Evolutionary conservation across 2,329 filamentous ascomycete genomes (phyloP).

Genomic region (Neonectria sp.): DNA sequence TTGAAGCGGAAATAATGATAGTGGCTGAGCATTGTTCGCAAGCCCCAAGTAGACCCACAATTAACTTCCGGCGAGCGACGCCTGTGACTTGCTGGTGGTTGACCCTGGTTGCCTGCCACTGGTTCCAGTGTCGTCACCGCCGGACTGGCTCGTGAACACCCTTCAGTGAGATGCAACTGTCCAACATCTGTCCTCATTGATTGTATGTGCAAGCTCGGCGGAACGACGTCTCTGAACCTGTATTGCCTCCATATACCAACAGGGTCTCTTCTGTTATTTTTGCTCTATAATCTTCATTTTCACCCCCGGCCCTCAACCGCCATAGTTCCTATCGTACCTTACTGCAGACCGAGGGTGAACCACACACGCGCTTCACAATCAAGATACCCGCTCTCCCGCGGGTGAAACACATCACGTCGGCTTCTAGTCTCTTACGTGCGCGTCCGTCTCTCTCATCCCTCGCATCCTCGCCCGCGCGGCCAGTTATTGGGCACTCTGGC

Average conservation of each 20-base stretch:
- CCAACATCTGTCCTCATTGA: neutral
- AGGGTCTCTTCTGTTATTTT: too few relatives aligned
- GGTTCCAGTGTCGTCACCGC: constrained; percentile 13
- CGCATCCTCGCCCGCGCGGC: neutral
- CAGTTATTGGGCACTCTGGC: constrained; percentile 1
- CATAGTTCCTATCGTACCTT: neutral
- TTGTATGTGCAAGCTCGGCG: neutral
- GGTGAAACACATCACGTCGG: constrained; percentile 31
- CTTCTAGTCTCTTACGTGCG: constrained; percentile 12
- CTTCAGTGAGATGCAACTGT: neutral
- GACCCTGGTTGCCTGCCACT: neutral
- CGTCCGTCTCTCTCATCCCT: neutral
- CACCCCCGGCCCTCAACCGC: neutral
- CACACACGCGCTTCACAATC: neutral
- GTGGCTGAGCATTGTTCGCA: constrained; percentile 4
- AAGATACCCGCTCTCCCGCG: constrained; percentile 1
- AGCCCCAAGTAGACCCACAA: neutral
- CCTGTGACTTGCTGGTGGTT: neutral
- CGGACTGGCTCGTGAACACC: neutral
- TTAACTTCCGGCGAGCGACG: neutral
- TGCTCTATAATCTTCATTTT: neutral
- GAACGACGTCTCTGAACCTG: neutral
- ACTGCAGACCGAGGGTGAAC: neutral
- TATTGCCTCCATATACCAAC: neutral
- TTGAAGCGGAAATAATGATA: neutral